A percentile compares a stretch with the other conserved stretches of the same genome.
Conservation (phyloP, 2,329 filamentous ascomycete genomes). For the Botrytis pseudocinerea region DNA sequence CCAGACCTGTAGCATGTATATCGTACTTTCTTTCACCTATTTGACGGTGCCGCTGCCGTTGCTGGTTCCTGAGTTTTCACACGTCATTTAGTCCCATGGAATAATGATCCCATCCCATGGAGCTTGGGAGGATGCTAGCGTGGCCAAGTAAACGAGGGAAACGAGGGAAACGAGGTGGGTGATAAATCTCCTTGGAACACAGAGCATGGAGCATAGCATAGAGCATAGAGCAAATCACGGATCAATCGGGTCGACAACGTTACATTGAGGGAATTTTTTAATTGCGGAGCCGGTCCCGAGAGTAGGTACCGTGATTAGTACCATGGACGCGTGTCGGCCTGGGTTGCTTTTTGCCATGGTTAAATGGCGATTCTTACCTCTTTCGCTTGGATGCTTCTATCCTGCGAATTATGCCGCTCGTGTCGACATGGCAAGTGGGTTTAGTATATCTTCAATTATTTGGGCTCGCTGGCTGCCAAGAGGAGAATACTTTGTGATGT, state of each 20-base stretch:
- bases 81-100: not conserved
- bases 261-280: not conserved
- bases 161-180: not conserved
- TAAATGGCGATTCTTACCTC: not conserved
- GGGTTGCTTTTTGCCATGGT: not conserved
- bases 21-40: not conserved
- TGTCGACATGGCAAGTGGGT: not conserved
- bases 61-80: not conserved
- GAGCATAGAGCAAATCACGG: not conserved
- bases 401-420: not conserved
- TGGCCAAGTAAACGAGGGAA: not conserved
- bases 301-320: not conserved
- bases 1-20: not conserved
- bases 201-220: not conserved
- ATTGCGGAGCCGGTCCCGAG: conserved; percentile 1
- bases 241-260: not conserved
- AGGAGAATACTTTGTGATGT: not conserved
- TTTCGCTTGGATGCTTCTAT: not conserved
- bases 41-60: not conserved
- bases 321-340: not conserved
- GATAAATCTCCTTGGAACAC: not conserved
- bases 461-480: not conserved
- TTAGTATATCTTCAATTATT: not conserved
- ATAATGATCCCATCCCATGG: not conserved
- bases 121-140: not conserved